Percentiles rank a stretch among this genome's conserved stretches.
Conservation (phyloP, 2,329 filamentous ascomycete genomes). For the Alternaria sp. region DNA sequence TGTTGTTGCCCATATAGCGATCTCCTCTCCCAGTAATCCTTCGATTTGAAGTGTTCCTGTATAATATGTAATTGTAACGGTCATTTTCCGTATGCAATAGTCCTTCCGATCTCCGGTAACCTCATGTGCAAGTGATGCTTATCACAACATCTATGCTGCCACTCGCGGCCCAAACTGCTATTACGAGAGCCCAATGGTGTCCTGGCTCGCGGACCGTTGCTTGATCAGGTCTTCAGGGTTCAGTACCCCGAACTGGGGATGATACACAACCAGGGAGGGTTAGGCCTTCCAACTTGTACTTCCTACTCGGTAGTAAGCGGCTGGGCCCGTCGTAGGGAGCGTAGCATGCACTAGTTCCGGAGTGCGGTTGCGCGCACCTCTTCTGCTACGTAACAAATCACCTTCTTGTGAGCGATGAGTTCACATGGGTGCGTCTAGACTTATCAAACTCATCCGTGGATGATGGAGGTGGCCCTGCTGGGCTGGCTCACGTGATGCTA, state of each 20-base stretch:
- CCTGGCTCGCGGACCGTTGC: not conserved
- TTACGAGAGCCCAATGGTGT: not conserved
- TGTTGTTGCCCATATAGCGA: slow-evolving; percentile 18
- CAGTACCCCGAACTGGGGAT: not conserved
- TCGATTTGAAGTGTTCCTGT: slow-evolving; percentile 11
- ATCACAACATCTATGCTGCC: not conserved
- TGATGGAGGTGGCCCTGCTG: not conserved
- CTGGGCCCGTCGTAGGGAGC: slow-evolving; percentile 1
- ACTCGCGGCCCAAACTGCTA: not conserved
- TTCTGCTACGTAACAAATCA: slow-evolving; percentile 1
- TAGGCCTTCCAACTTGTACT: slow-evolving; percentile 2
- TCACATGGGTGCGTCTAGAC: not conserved
- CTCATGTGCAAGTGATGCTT: not conserved
- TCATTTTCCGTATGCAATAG: not conserved
- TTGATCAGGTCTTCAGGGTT: not conserved
- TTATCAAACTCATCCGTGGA: not conserved
- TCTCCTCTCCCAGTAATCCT: slow-evolving; percentile 11
- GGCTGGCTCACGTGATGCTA: slow-evolving; percentile 5
- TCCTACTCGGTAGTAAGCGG: slow-evolving; percentile 6
- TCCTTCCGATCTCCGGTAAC: not conserved
- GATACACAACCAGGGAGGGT: not conserved
- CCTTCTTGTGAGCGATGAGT: not conserved
- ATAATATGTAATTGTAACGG: slow-evolving; percentile 26
- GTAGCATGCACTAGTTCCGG: slow-evolving; percentile 9
- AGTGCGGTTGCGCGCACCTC: slow-evolving; percentile 10